A percentile compares a stretch with the other conserved stretches of the same genome.
Evolutionary conservation across 2,329 filamentous ascomycete species (phyloP).

Genomic region (Talaromyces sp.): DNA sequence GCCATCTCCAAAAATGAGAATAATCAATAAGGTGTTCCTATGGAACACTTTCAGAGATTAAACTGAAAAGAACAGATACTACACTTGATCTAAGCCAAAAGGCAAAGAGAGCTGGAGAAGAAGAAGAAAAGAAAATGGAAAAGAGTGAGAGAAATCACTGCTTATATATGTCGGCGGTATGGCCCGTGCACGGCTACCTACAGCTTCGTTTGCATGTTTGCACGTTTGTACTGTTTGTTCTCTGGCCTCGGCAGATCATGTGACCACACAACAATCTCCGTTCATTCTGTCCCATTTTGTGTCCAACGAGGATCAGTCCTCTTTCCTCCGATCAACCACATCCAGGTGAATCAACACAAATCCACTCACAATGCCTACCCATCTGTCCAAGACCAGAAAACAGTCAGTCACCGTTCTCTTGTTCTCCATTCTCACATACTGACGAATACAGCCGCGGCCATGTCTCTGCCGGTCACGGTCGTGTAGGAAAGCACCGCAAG

Average conservation of each 20-base stretch:
- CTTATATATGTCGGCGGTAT: constrained; percentile 30
- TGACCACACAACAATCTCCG: constrained; percentile 15
- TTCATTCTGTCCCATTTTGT: no score
- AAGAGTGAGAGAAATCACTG: constrained; percentile 22
- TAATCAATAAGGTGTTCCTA: constrained; percentile 70
- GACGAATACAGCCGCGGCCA: constrained; percentile 66
- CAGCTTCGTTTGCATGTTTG: constrained; percentile 12
- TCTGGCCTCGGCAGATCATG: background rate
- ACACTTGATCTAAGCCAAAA: constrained; percentile 83
- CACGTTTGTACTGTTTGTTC: constrained; percentile 12
- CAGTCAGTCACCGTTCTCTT: constrained; percentile 19
- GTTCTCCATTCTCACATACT: background rate
- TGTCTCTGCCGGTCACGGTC: constrained; percentile 96
- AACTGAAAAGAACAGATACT: constrained; percentile 97
- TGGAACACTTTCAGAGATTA: constrained; percentile 86
- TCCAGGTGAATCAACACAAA: background rate
- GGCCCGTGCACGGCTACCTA: constrained; percentile 23
- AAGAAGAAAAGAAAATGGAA: constrained; percentile 35
- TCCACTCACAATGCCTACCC: constrained; percentile 43
- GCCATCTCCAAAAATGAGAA: constrained; percentile 66
- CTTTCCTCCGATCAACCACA: background rate
- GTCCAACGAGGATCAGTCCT: no score
- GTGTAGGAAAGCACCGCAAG: constrained; percentile 99
- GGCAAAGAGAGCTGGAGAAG: constrained; percentile 50
- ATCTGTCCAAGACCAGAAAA: constrained; percentile 50